Percentiles rank a stretch among this genome's conserved stretches.
These are phyloP conservation scores for Sutorius australiensis DNA, from an alignment of 768 basidiomycete species.

Conservation along the genomic window DNA sequence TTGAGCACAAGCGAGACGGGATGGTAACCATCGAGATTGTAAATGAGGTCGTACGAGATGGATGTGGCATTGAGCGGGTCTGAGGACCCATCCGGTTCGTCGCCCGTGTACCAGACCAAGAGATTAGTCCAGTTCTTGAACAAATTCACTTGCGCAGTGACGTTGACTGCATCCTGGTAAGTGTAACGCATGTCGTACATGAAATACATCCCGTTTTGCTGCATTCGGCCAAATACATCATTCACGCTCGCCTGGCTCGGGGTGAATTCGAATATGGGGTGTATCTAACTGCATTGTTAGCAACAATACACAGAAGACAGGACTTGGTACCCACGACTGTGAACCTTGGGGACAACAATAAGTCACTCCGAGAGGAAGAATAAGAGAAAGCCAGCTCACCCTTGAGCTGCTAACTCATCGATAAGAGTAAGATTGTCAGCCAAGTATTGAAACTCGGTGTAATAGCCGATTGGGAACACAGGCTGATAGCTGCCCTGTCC, in stretches of 20 bases:
- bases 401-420: conserved; percentile 32
- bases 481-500: conserved; percentile 47
- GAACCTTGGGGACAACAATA: conserved; percentile 4
- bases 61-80: conserved; percentile 58
- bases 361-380: background rate
- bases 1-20: conserved; percentile 63
- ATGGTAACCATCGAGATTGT: conserved; percentile 61
- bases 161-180: conserved; percentile 58
- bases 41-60: conserved; percentile 53
- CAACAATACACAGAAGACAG: background rate
- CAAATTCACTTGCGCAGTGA: conserved; percentile 61
- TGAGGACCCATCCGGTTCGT: conserved; percentile 68
- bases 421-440: conserved; percentile 19
- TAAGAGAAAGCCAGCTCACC: conserved; percentile 12
- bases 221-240: conserved; percentile 61
- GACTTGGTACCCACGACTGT: conserved; percentile 28
- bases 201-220: conserved; percentile 58
- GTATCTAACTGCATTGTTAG: conserved; percentile 41
- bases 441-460: conserved; percentile 40
- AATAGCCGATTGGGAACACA: conserved; percentile 44
- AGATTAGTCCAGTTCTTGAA: conserved; percentile 68
- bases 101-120: conserved; percentile 66
- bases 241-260: conserved; percentile 43
- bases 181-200: conserved; percentile 81
- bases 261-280: conserved; percentile 65